Evolutionary conservation across 2,329 filamentous ascomycete species (phyloP).

Genomic region (Fusarium dlaminii): DNA sequence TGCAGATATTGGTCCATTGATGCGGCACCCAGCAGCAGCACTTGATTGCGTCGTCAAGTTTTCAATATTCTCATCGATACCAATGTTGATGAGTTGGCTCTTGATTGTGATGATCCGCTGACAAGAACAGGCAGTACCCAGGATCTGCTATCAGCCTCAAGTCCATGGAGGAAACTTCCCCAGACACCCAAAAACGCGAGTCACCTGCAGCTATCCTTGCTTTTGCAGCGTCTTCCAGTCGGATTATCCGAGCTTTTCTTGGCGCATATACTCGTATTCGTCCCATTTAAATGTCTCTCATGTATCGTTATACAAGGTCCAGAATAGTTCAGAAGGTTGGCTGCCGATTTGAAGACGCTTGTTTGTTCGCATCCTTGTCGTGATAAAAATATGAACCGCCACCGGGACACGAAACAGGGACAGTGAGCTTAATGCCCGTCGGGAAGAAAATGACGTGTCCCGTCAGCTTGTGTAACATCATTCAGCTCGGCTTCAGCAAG

Average conservation of each 20-base stretch:
- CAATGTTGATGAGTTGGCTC: not conserved
- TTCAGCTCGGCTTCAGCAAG: not conserved
- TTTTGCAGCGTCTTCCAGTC: slow-evolving; percentile 6
- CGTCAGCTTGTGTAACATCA: not conserved
- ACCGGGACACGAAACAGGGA: not conserved
- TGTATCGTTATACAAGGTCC: slow-evolving; percentile 8
- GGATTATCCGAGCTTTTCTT: slow-evolving; percentile 10
- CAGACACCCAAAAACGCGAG: not conserved
- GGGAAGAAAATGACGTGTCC: slow-evolving; percentile 3
- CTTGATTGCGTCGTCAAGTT: not conserved
- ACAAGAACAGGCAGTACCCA: too few species aligned
- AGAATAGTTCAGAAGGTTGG: not conserved
- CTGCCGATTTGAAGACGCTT: slow-evolving; percentile 7
- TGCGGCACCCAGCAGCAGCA: not conserved
- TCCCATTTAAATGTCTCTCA: slow-evolving; percentile 5
- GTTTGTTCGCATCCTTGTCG: not conserved
- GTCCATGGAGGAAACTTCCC: not conserved
- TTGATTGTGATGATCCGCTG: not conserved
- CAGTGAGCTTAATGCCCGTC: slow-evolving; percentile 8
- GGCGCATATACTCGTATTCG: slow-evolving; percentile 33
- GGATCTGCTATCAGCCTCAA: not conserved
- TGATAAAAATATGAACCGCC: not conserved
- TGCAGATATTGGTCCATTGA: not conserved
- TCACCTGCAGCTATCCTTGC: not conserved
- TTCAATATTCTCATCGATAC: not conserved